These are phyloP conservation scores for Exobasidium cylindrosporum DNA, from an alignment of 1,284 basidiomycete genomes.

Conservation along the genomic window DNA sequence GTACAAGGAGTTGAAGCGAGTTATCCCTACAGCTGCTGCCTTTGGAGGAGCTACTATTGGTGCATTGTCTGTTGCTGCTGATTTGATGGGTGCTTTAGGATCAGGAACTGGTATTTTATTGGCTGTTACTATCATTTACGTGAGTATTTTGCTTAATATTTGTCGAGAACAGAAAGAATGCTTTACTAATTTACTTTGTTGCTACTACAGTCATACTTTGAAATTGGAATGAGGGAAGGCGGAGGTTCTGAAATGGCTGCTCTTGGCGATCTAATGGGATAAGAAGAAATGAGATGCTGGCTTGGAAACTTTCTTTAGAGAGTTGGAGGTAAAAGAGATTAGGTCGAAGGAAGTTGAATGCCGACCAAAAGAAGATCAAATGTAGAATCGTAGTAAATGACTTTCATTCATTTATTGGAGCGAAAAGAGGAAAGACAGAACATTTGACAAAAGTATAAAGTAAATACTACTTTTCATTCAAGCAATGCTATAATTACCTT, in stretches of 20 bases:
- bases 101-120: conserved; percentile 96
- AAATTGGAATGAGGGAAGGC: conserved; percentile 60
- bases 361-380: too few species aligned
- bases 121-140: conserved; percentile 94
- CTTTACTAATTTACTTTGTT: conserved; percentile 16
- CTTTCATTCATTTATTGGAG: too few species aligned
- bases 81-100: conserved; percentile 91
- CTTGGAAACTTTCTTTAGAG: too few species aligned
- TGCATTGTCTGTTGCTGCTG: conserved; percentile 85
- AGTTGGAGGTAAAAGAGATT: too few species aligned
- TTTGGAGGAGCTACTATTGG: conserved; percentile 95
- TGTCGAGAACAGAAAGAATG: not conserved
- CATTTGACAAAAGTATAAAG: too few species aligned
- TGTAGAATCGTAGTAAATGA: too few species aligned
- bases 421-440: too few species aligned
- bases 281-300: too few species aligned
- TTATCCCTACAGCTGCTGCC: conserved; percentile 94
- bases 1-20: conserved; percentile 98
- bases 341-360: too few species aligned
- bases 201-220: conserved; percentile 56
- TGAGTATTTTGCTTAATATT: not conserved
- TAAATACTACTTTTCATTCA: too few species aligned
- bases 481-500: too few species aligned
- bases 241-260: conserved; percentile 58
- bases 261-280: conserved; percentile 56